Base-by-base conservation (phyloP, 768 basidiomycete genomes). In the Strobilomyces confusus region DNA sequence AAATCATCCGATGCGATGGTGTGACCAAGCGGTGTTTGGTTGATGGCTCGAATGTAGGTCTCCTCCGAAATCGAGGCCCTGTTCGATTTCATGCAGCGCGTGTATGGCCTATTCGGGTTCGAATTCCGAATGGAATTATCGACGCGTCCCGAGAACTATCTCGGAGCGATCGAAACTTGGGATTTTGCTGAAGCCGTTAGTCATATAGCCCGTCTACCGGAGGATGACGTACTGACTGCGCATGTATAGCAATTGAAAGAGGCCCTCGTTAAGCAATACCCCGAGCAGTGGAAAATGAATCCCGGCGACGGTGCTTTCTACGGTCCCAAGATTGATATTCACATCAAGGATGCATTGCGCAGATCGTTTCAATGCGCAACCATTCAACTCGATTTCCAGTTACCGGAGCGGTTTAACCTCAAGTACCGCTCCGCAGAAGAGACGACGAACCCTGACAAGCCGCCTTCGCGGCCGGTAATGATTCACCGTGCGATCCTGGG, bases 291-390 rank as follows among this genome's bases (percentile, higher is more conserved):
- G 97, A 81, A 85, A 49, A 71, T 95, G 52, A 97, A 97, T 70
- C 90, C 91, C 9, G 95, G 94, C 42, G 97, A 99, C 64, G 97
- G 97, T 46, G 97, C 97, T 11, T 99, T 99, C 81, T 99, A 99
- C 73, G 97, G 97, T 0, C 97, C 97, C 58, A 98, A 98, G 77
- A 95, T 98, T 64, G 97, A 98, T 72, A 95, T 99, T 74, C 92
- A 89, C 55, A 89, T 98, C 67, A 82, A 84, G 23, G 97, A 99
- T 63, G 95, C 97, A 1, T 78, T 98, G 22, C 83, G 80, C 34
- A 85, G 97, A 43, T 92, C 92, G 22, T 95, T 93, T 84, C 97
- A 99, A 71, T 98, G 95, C 64, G 97, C 94, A 37, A 98, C 97
- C 2, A 98, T 98, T 70, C 91, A 98, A 73, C 89, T 99, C 54